These are phyloP conservation scores for Zea luxurians DNA, from an alignment of 176 grass and related monocot genomes.

Conservation along the genomic window DNA sequence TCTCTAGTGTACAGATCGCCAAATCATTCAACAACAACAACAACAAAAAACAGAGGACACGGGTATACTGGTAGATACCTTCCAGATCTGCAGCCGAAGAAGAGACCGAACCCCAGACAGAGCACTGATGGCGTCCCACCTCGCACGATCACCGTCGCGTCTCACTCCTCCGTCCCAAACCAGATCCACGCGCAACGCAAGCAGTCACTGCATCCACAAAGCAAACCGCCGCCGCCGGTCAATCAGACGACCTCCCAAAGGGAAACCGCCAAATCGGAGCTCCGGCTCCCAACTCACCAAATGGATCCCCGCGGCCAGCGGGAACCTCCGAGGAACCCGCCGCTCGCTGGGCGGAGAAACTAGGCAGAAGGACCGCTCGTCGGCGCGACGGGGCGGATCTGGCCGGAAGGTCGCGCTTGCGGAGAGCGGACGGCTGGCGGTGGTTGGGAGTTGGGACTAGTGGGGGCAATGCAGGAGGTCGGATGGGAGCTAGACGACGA, in stretches of 20 bases:
- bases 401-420: background rate
- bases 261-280: background rate
- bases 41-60: background rate
- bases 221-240: background rate
- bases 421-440: background rate
- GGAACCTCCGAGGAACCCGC: background rate
- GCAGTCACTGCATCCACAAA: conserved; percentile 39
- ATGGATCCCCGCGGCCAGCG: background rate
- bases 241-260: background rate
- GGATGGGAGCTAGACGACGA: conserved; percentile 43
- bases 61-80: conserved; percentile 32
- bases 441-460: background rate
- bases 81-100: conserved; percentile 37
- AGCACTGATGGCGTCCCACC: background rate
- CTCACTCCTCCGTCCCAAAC: background rate
- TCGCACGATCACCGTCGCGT: conserved; percentile 7
- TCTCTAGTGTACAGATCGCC: background rate
- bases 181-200: conserved; percentile 13
- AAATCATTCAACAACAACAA: background rate
- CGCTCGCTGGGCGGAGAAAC: background rate
- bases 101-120: conserved; percentile 17
- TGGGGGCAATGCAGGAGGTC: background rate
- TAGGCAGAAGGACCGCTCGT: background rate
- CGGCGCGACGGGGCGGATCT: background rate
- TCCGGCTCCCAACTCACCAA: conserved; percentile 24